Percentiles rank a stretch among this genome's conserved stretches.
Evolutionary conservation across 352 stramenopile species (phyloP).

Genomic region (Elongisporangium prolatum): DNA sequence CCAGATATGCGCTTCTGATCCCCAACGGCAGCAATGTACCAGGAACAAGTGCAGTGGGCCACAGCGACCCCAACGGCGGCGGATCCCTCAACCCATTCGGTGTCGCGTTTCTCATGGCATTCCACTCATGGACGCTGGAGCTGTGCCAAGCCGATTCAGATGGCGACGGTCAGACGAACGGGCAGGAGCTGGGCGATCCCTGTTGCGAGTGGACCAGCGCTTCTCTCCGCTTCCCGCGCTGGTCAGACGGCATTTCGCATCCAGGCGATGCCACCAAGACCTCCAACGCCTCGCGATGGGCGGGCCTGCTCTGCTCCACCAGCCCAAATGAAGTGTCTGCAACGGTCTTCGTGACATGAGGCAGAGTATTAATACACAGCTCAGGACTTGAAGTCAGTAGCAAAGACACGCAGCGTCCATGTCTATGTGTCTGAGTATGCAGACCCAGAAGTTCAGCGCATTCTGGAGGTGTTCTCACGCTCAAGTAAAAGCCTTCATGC

Average conservation of each 20-base stretch:
- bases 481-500: neutral
- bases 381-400: neutral
- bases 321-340: neutral
- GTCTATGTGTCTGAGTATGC: neutral
- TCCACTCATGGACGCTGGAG: neutral
- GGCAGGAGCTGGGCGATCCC: constrained; percentile 57
- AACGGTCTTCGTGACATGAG: neutral
- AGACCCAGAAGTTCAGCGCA: neutral
- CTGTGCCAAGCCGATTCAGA: constrained; percentile 10
- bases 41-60: constrained; percentile 22
- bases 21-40: constrained; percentile 37
- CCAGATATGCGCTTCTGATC: constrained; percentile 19
- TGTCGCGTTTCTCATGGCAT: neutral
- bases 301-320: constrained; percentile 6
- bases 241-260: constrained; percentile 22
- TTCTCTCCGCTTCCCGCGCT: constrained; percentile 6
- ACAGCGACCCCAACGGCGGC: constrained; percentile 15
- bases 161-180: constrained; percentile 49
- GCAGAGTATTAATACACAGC: neutral
- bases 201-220: constrained; percentile 23
- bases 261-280: constrained; percentile 17
- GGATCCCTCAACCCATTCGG: neutral
- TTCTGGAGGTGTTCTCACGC: neutral
- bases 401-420: neutral
- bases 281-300: constrained; percentile 18